phyloP scores from a whole-genome alignment of 768 basidiomycete species.

The Lentinula raphanica region DNA sequence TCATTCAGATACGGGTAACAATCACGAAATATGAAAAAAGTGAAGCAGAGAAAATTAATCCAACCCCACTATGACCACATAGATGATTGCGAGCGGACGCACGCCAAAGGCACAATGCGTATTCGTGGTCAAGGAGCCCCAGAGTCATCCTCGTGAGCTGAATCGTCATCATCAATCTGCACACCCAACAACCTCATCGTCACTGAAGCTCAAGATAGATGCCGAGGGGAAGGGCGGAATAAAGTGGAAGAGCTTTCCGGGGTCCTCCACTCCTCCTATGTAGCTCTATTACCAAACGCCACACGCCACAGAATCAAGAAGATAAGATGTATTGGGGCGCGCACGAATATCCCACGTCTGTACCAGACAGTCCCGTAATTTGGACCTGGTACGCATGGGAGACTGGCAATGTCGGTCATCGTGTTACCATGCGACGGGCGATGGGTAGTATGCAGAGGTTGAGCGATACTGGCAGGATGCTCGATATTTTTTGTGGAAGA shows the following conservation, averaged over 20 bases:
- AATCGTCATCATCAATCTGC: too few species aligned
- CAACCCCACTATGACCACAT: background rate
- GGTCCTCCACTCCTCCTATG: background rate
- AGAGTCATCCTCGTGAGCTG: too few species aligned
- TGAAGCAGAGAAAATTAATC: background rate
- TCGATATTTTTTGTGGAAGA: too few species aligned
- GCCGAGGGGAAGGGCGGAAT: constrained; percentile 7
- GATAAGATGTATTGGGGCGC: background rate
- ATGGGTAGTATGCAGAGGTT: too few species aligned
- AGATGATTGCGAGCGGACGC: background rate
- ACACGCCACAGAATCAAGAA: background rate
- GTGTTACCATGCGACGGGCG: too few species aligned
- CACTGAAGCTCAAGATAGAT: background rate
- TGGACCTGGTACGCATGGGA: background rate
- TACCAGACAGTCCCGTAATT: background rate
- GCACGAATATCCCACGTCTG: background rate
- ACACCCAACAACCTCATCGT: background rate
- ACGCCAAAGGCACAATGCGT: constrained; percentile 13
- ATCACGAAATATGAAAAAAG: background rate
- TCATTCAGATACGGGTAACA: background rate
- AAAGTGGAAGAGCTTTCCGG: constrained; percentile 22
- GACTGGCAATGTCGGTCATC: too few species aligned
- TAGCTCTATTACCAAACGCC: background rate
- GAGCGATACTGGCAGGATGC: too few species aligned
- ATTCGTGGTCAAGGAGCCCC: too few species aligned